phyloP scores from a whole-genome alignment of 352 stramenopile species.

The Phytophthora europaea region DNA sequence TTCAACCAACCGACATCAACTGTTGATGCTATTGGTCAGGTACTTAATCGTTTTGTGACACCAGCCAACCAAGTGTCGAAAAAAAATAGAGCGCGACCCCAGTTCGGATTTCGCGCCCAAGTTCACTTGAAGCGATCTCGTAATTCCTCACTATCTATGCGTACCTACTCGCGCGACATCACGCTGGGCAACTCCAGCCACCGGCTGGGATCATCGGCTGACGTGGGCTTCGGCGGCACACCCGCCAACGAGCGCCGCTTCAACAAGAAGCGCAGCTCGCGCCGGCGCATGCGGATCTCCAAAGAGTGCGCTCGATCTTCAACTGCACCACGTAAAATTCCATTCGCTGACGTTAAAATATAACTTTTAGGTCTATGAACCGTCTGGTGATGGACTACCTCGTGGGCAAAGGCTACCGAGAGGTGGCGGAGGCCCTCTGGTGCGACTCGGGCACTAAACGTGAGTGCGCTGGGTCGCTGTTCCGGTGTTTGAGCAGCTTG shows the following conservation, averaged over 20 bases:
- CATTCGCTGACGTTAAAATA: constrained; percentile 17
- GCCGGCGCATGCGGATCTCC: constrained; percentile 65
- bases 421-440: constrained; percentile 83
- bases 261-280: constrained; percentile 38
- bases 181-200: constrained; percentile 30
- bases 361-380: constrained; percentile 69
- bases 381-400: constrained; percentile 86
- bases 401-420: constrained; percentile 81
- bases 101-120: constrained; percentile 45
- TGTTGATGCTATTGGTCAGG: not conserved
- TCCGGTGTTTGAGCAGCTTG: constrained; percentile 14
- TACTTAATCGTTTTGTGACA: not conserved
- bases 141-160: constrained; percentile 21
- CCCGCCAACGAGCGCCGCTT: constrained; percentile 31
- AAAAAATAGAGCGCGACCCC: constrained; percentile 27
- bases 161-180: constrained; percentile 26
- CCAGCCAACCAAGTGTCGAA: not conserved
- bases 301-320: constrained; percentile 62
- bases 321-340: not conserved
- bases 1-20: not conserved
- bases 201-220: constrained; percentile 19
- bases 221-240: constrained; percentile 22
- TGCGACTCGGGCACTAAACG: constrained; percentile 75
- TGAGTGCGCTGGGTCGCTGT: constrained; percentile 34
- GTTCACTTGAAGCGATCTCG: constrained; percentile 6